phyloP scores from a whole-genome alignment of 2,329 filamentous ascomycete species.

The Hirsutella rhossiliensis region DNA sequence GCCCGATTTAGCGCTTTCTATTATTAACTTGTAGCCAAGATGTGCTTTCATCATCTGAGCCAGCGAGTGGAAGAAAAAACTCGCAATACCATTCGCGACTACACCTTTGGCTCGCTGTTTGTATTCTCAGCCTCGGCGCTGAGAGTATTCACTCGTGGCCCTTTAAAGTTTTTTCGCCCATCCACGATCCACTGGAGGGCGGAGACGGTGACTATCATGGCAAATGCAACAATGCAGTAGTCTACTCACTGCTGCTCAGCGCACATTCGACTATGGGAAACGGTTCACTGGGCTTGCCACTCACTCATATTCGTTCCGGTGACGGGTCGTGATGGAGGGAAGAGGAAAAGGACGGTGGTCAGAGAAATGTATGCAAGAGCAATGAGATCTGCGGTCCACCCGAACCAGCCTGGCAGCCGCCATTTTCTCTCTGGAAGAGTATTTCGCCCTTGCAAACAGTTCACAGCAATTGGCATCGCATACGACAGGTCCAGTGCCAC shows the following conservation, averaged over 20 bases:
- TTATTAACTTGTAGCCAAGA: too few relatives aligned
- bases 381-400: conserved; percentile 21
- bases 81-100: too few relatives aligned
- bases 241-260: conserved; percentile 8
- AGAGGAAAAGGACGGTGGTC: conserved; percentile 61
- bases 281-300: background rate
- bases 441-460: conserved; percentile 50
- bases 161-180: conserved; percentile 30
- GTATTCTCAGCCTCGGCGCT: background rate
- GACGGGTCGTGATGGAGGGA: conserved; percentile 54
- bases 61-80: too few relatives aligned
- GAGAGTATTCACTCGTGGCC: conserved; percentile 12
- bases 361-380: conserved; percentile 53
- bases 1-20: too few relatives aligned
- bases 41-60: too few relatives aligned
- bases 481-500: conserved; percentile 63
- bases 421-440: conserved; percentile 43
- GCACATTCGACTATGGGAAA: too few relatives aligned
- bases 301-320: conserved; percentile 53
- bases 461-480: conserved; percentile 60
- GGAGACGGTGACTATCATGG: conserved; percentile 29
- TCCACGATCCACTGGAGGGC: conserved; percentile 31
- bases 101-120: background rate
- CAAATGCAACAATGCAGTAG: conserved; percentile 34
- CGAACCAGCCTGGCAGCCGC: conserved; percentile 19